A percentile compares a stretch with the other conserved stretches of the same genome.
Conservation (phyloP, 768 basidiomycete species). For the Pisolithus sp. region DNA sequence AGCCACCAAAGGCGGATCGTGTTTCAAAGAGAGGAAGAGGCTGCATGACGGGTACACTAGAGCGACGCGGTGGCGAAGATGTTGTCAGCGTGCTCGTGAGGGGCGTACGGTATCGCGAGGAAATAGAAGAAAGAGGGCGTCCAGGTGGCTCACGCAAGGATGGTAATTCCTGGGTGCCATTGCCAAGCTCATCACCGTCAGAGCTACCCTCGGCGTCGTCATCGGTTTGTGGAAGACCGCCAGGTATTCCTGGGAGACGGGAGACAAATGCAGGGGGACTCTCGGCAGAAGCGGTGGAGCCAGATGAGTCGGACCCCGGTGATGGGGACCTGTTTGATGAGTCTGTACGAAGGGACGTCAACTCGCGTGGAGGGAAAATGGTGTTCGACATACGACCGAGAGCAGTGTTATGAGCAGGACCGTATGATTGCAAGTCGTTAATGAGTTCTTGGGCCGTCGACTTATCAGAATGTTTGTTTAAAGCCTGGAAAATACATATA, state of each 20-base stretch:
- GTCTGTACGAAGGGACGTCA: slow-evolving; percentile 13
- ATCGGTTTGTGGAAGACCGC: slow-evolving; percentile 11
- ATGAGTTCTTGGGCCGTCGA: slow-evolving; percentile 70
- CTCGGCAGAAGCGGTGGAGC: slow-evolving; percentile 50
- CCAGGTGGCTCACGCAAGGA: slow-evolving; percentile 30
- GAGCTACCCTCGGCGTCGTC: slow-evolving; percentile 27
- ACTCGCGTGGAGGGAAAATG: not conserved
- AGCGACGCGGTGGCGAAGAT: slow-evolving; percentile 44
- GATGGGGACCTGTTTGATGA: slow-evolving; percentile 39
- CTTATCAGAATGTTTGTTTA: slow-evolving; percentile 79
- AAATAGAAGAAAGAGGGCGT: slow-evolving; percentile 69
- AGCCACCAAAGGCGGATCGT: slow-evolving; percentile 63
- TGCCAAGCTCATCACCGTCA: slow-evolving; percentile 44
- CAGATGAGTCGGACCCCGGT: slow-evolving; percentile 56
- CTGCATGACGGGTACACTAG: slow-evolving; percentile 54
- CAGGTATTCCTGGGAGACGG: slow-evolving; percentile 12
- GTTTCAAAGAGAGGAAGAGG: slow-evolving; percentile 68
- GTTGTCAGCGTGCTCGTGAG: slow-evolving; percentile 54
- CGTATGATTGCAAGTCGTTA: slow-evolving; percentile 70
- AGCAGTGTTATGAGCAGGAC: slow-evolving; percentile 58
- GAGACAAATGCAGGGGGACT: slow-evolving; percentile 6
- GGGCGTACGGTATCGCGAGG: slow-evolving; percentile 77
- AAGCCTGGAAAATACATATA: slow-evolving; percentile 40
- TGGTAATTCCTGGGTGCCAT: slow-evolving; percentile 42
- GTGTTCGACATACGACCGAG: slow-evolving; percentile 51